Conservation (phyloP, 225 moss, liverwort and hornwort species). For the Ulota crispa region DNA sequence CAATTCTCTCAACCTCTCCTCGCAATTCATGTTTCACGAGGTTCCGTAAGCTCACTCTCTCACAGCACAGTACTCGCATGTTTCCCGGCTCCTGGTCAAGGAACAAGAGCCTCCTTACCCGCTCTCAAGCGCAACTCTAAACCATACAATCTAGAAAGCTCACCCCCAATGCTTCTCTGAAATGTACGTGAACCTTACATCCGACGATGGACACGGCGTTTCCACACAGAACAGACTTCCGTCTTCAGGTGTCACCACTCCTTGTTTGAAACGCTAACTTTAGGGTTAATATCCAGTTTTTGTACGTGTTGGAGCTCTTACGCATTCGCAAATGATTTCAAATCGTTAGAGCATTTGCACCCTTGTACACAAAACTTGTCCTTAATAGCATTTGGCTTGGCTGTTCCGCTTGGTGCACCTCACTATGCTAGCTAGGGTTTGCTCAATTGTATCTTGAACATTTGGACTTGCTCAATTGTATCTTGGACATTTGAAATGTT, state of each 20-base stretch:
- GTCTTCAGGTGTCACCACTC: background rate
- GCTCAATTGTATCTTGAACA: no score
- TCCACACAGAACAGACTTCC: slow-evolving; percentile 8
- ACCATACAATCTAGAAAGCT: no score
- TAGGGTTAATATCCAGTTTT: background rate
- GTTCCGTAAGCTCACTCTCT: background rate
- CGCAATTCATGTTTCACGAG: background rate
- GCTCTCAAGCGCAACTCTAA: background rate
- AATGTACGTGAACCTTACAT: accelerated
- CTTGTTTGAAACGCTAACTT: background rate
- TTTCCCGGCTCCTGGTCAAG: background rate
- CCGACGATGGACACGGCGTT: background rate
- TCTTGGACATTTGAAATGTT: no score
- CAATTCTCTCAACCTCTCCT: background rate
- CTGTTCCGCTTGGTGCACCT: no score
- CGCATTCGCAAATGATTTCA: background rate
- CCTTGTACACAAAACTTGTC: no score
- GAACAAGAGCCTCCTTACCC: background rate
- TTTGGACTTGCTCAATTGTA: no score
- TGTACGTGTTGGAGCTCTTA: background rate
- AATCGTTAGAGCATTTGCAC: background rate
- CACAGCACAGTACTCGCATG: background rate
- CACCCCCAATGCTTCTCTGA: background rate
- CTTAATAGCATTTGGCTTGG: no score
- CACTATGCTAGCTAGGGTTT: no score